Base-by-base conservation (phyloP, 1,284 basidiomycete genomes). In the Cutaneotrichosporon sp. region DNA sequence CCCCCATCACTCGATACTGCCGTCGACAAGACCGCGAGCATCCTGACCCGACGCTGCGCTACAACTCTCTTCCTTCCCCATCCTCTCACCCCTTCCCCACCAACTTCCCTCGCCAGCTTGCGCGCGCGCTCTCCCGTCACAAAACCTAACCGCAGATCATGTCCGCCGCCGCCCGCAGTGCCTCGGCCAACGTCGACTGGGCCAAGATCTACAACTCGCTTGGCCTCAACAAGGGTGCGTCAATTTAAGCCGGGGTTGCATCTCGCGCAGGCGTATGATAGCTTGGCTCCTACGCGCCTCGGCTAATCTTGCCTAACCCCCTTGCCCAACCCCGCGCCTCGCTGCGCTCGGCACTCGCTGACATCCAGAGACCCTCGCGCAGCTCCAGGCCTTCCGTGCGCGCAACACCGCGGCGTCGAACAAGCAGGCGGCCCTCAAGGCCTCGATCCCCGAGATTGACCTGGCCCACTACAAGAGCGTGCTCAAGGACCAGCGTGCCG, bases 331-430 rank as follows among this genome's bases (percentile, higher is more conserved):
- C 18, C 18, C 46, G 42, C 42, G 46, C 21, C 38, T 32, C 26
- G n/a, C 31, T 50, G n/a, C 8, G 21, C 55, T 38, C 36, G 26
- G 26, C 26, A 38, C 11, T 5, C 22, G 58, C 58, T 60, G 30
- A 64, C 63, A 21, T 22, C 8, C 81, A 95, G 92, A 96, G 84
- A 95, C 94, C 73, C 85, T 96, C 74, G 84, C 90, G 64, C 83
- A 91, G 68, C 87, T 99, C 65, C 90, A 92, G 81, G 90, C 92
- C 52, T 99, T 99, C 89, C 90, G 97, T 81, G 97, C 97, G 83
- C 92, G 97, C 69, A 88, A 95, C 82, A 85, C 86, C 71, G 91
- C 96, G 64, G 95, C 97, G 64, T 87, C 90, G 77, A 90, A 91
- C 75, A 83, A 90, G 69, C 83, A 89, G 66, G 83, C 84, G 62